Base-by-base conservation (phyloP, 768 basidiomycete species). In the Xanthoconium purpureum region DNA sequence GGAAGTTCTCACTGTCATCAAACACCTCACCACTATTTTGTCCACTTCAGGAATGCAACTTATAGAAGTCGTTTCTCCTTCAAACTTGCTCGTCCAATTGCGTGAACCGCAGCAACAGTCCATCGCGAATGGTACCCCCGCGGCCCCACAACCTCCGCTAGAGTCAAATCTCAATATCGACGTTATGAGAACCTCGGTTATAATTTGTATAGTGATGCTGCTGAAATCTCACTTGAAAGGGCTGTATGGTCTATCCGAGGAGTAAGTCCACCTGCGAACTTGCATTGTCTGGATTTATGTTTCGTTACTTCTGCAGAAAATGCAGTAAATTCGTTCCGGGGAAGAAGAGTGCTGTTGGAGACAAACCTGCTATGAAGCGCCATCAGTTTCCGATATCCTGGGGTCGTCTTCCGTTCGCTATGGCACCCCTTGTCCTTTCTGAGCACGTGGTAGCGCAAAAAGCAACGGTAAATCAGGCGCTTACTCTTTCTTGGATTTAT, bases 261-360 rank as follows among this genome's bases (percentile, higher is more conserved):
- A 97, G 95, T 96, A 68, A 56, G 89, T 78, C 14, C 5, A 12
- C 11, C 18, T 20, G 36, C 15, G 24, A 24, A 24, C 24, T 24
- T 24, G 24, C 24, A 4, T 2, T 24, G 24, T 24, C 24, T 24
- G 24, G 24, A 24, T 24, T 24, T 24, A 24, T 24, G 24, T 24
- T 24, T 24, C 24, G 4, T 24, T 24, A 24, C 24, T 24, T 8
- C 20, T 5, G 5, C 55, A 97, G 94, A 43, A 98, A 97, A 89
- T 94, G 94, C 61, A 78, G 80, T 45, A 98, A 94, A 72, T 97
- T 90, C 67, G 80, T 85, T 5, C 72, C 85, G 6, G 89, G 89
- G 18, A 98, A 98, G 80, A 98, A 98, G 74, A 91, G 85, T 52
- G 84, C 91, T 0, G 70, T 88, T 3, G 95, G 95, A 1, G 96